These are phyloP conservation scores for Hirschioporus abietinus DNA, from an alignment of 768 basidiomycete species.

Conservation along the genomic window DNA sequence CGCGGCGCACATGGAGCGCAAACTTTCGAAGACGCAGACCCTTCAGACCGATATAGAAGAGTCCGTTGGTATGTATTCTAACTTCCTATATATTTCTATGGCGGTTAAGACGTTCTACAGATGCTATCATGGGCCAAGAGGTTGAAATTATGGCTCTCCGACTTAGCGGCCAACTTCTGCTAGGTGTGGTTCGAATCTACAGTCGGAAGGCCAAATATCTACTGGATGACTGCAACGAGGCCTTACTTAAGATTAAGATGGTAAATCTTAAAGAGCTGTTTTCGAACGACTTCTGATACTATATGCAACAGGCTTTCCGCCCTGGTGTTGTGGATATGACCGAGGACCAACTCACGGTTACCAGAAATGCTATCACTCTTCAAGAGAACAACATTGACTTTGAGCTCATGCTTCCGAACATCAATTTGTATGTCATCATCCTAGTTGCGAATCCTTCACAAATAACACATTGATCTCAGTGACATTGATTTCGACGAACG, in stretches of 20 bases:
- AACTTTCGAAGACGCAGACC: constrained; percentile 93
- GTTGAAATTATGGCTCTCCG: constrained; percentile 91
- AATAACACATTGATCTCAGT: constrained; percentile 37
- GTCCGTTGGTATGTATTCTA: constrained; percentile 65
- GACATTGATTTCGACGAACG: constrained; percentile 74
- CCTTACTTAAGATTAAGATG: constrained; percentile 92
- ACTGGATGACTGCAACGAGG: constrained; percentile 96
- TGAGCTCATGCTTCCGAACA: constrained; percentile 72
- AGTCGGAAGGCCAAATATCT: constrained; percentile 97
- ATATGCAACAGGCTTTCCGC: constrained; percentile 69
- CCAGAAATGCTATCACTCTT: constrained; percentile 84
- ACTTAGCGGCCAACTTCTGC: constrained; percentile 91
- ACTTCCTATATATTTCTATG: neutral
- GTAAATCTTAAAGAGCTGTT: constrained; percentile 31
- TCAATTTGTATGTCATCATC: constrained; percentile 57
- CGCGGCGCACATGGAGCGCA: constrained; percentile 97
- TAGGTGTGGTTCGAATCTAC: constrained; percentile 97
- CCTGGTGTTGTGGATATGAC: constrained; percentile 95
- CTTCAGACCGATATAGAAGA: constrained; percentile 93
- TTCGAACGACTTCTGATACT: neutral
- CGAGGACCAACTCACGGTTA: constrained; percentile 85
- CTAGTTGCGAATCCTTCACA: constrained; percentile 8
- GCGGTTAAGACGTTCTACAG: constrained; percentile 28
- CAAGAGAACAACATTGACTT: constrained; percentile 73
- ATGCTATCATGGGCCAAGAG: constrained; percentile 92